A percentile compares a stretch with the other conserved stretches of the same genome.
These are phyloP conservation scores for Rhizopus arrhizus DNA, from an alignment of 371 early-diverging fungal species.

Conservation along the genomic window DNA sequence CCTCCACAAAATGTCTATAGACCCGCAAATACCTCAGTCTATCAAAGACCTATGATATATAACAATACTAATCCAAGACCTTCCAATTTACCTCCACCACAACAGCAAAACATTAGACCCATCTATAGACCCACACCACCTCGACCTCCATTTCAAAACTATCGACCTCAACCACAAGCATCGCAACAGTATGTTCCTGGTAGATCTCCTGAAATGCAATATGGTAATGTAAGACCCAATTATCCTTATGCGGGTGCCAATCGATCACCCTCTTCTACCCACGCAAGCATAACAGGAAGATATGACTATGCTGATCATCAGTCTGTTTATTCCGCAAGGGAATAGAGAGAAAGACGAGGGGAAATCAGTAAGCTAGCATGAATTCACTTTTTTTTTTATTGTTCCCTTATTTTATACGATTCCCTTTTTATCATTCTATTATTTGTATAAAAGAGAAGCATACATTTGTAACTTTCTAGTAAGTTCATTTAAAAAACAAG, in stretches of 20 bases:
- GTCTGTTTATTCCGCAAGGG: slow-evolving; percentile 23
- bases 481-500: no score
- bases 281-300: slow-evolving; percentile 2
- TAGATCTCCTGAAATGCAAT: slow-evolving; percentile 8
- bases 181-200: slow-evolving; percentile 11
- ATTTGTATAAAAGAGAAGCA: no score
- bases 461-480: no score
- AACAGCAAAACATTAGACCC: slow-evolving; percentile 15
- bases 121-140: slow-evolving; percentile 23
- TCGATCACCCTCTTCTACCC: slow-evolving; percentile 8
- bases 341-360: not conserved
- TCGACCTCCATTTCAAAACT: slow-evolving; percentile 19
- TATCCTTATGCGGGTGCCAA: slow-evolving; percentile 16
- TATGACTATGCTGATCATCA: slow-evolving; percentile 7
- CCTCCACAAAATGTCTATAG: not conserved
- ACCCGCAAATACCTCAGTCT: not conserved
- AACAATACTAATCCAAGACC: not conserved
- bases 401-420: not conserved
- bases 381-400: slow-evolving; percentile 7
- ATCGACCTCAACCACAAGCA: slow-evolving; percentile 16
- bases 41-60: slow-evolving; percentile 5
- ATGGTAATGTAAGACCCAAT: slow-evolving; percentile 20
- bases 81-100: not conserved
- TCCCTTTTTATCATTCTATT: no score
- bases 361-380: slow-evolving; percentile 7